Percentiles rank a stretch among this genome's conserved stretches.
Conservation (phyloP, 768 basidiomycete genomes). For the Pleurotus pulmonarius region DNA sequence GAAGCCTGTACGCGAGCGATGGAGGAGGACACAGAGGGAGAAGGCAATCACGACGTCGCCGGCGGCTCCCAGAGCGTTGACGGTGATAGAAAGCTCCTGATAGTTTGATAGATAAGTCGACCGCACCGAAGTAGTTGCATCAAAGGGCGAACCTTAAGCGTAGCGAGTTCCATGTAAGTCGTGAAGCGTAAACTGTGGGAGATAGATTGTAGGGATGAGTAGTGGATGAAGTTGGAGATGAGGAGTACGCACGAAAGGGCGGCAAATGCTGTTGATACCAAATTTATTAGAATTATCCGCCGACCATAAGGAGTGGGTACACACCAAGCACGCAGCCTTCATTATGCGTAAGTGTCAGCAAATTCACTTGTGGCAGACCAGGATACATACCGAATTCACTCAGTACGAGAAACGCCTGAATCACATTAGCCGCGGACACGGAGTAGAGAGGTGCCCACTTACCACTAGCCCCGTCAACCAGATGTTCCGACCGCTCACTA, state of each 20-base stretch:
- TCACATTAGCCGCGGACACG: slow-evolving; percentile 18
- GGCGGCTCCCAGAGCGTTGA: slow-evolving; percentile 46
- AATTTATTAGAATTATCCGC: background rate
- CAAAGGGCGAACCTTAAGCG: slow-evolving; percentile 28
- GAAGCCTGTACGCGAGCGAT: slow-evolving; percentile 49
- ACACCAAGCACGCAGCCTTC: slow-evolving; percentile 20
- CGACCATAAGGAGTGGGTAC: background rate
- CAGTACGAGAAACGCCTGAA: slow-evolving; percentile 12
- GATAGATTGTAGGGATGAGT: background rate
- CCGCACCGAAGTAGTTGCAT: background rate
- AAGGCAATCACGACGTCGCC: slow-evolving; percentile 47
- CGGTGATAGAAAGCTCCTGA: slow-evolving; percentile 43
- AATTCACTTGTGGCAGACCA: too few species aligned
- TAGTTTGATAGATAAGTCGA: background rate
- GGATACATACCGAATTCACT: slow-evolving; percentile 23
- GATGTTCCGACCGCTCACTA: slow-evolving; percentile 39
- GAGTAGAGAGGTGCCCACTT: slow-evolving; percentile 20
- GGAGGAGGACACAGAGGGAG: slow-evolving; percentile 42
- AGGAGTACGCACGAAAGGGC: slow-evolving; percentile 31
- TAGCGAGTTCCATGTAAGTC: slow-evolving; percentile 31
- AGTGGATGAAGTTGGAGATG: background rate
- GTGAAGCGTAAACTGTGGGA: slow-evolving; percentile 28
- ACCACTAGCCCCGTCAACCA: slow-evolving; percentile 16
- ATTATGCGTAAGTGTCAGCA: too few species aligned
- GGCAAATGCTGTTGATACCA: slow-evolving; percentile 31